phyloP scores from a whole-genome alignment of 75 land plant species.

The Pseudotsuga menziesii region DNA sequence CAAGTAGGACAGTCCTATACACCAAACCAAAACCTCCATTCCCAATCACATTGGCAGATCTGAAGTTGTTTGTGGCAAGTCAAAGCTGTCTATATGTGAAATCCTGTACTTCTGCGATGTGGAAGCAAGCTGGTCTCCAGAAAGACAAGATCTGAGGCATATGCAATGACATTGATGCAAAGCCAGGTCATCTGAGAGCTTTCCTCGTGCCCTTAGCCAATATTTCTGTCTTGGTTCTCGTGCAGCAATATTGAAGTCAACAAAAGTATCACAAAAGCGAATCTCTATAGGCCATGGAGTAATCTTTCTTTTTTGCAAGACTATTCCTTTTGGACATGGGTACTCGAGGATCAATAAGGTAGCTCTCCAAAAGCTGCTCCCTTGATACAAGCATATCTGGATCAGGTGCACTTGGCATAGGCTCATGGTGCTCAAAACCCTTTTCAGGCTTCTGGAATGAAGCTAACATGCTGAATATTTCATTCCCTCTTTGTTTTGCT shows the following conservation, averaged over 20 bases:
- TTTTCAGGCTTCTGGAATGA: conserved; percentile 89
- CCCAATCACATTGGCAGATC: no score
- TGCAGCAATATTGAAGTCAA: conserved; percentile 26
- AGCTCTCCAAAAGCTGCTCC: conserved; percentile 67
- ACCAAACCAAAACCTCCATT: no score
- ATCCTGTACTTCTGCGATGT: no score
- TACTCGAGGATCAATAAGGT: conserved; percentile 78
- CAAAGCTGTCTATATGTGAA: no score
- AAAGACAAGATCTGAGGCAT: no score
- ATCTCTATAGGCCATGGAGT: conserved; percentile 78
- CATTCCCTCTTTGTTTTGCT: conserved; percentile 77
- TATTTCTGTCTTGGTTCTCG: conserved; percentile 71
- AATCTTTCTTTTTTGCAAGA: conserved; percentile 44
- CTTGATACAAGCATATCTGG: conserved; percentile 60
- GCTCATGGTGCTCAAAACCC: conserved; percentile 80
- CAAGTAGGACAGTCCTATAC: no score
- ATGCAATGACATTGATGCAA: no score
- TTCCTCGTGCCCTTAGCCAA: conserved; percentile 89
- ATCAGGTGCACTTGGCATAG: conserved; percentile 78
- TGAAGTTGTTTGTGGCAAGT: no score
- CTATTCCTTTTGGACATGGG: conserved; percentile 65
- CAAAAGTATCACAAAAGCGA: conserved; percentile 59
- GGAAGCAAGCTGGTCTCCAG: no score
- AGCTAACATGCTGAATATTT: conserved; percentile 75
- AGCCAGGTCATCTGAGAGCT: conserved; percentile 94